phyloP scores from a whole-genome alignment of 306 rosid species.

The Cicer bijugum region DNA sequence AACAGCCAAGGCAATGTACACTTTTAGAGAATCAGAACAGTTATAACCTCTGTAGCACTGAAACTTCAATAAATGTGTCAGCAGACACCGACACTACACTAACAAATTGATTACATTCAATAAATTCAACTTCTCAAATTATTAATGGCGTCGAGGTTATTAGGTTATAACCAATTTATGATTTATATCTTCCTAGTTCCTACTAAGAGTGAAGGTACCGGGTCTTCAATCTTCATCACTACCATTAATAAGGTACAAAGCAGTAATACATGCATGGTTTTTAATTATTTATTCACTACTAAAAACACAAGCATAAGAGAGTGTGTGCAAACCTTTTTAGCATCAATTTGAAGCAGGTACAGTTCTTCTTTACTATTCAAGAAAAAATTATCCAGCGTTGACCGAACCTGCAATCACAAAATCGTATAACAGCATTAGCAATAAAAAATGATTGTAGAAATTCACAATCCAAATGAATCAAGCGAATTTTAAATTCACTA shows the following conservation, averaged over 20 bases:
- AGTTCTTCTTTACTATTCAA: constrained; percentile 59
- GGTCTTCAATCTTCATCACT: not conserved
- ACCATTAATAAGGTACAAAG: constrained; percentile 4
- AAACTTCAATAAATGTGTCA: too few species aligned
- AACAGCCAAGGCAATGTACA: constrained; percentile 8
- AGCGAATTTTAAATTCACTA: not conserved
- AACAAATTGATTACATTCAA: too few species aligned
- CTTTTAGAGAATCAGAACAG: not conserved
- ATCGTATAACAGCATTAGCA: not conserved
- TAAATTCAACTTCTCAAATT: too few species aligned
- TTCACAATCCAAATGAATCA: not conserved
- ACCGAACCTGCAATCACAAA: constrained; percentile 58
- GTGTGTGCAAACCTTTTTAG: constrained; percentile 59
- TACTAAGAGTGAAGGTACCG: not conserved
- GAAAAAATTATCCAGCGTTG: constrained; percentile 70
- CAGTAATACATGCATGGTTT: not conserved
- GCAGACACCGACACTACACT: too few species aligned
- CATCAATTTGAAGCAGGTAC: constrained; percentile 83
- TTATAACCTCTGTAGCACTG: not conserved
- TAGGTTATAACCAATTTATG: not conserved
- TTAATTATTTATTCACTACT: constrained; percentile 8
- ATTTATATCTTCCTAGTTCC: constrained; percentile 7
- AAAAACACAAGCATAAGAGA: constrained; percentile 2
- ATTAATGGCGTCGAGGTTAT: too few species aligned
- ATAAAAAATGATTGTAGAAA: constrained; percentile 6